Evolutionary conservation across 2,329 filamentous ascomycete species (phyloP).

Genomic region (Verticillium isaacii): DNA sequence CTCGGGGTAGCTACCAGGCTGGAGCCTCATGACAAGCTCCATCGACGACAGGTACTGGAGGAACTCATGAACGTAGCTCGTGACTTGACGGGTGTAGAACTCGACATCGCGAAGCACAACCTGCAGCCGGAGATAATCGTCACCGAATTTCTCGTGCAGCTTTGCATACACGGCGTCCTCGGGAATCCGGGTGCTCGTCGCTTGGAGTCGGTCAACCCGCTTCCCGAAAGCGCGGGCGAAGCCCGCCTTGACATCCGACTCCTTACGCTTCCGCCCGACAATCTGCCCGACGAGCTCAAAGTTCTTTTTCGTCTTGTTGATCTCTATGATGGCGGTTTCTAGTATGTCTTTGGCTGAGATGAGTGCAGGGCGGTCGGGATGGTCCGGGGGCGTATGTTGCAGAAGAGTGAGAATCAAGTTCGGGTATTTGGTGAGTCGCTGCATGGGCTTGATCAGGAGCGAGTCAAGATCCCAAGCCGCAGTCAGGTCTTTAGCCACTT

Average conservation of each 20-base stretch:
- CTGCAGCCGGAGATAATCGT: conserved; percentile 88
- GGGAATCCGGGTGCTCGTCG: conserved; percentile 54
- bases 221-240: conserved; percentile 87
- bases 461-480: conserved; percentile 93
- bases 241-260: conserved; percentile 80
- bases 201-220: conserved; percentile 76
- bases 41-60: conserved; percentile 76
- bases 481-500: conserved; percentile 87
- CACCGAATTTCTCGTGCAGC: conserved; percentile 80
- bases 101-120: conserved; percentile 93
- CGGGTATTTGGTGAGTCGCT: conserved; percentile 90
- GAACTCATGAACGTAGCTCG: conserved; percentile 76
- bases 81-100: conserved; percentile 78
- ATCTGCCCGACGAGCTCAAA: conserved; percentile 90
- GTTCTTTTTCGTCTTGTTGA: conserved; percentile 94
- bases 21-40: conserved; percentile 71
- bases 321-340: conserved; percentile 71
- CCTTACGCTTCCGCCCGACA: conserved; percentile 78
- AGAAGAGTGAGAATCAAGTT: conserved; percentile 77
- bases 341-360: conserved; percentile 44
- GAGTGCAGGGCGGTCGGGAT: conserved; percentile 74
- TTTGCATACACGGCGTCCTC: conserved; percentile 81
- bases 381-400: conserved; percentile 72
- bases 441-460: conserved; percentile 93
- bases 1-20: conserved; percentile 72